These are phyloP conservation scores for Salicornia ramosissima DNA, from an alignment of 148 eudicot species.

Conservation along the genomic window DNA sequence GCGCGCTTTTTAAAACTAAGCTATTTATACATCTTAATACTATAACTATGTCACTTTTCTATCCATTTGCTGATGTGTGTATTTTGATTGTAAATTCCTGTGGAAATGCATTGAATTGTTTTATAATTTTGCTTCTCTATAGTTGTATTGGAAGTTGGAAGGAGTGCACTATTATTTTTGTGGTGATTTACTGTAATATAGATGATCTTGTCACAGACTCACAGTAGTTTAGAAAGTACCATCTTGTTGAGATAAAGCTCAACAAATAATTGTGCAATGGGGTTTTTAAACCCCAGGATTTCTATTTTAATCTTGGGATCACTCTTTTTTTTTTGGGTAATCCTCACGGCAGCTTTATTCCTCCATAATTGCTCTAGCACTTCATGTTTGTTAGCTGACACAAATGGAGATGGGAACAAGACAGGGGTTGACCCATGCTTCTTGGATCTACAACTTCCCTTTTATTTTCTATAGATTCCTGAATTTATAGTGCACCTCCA, in stretches of 20 bases:
- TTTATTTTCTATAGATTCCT: background rate
- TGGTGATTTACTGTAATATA: background rate
- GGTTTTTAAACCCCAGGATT: background rate
- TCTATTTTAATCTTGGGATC: background rate
- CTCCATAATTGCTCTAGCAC: background rate
- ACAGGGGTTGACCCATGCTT: background rate
- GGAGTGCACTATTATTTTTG: background rate
- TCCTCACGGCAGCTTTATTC: background rate
- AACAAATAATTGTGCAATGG: background rate
- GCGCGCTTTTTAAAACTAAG: too few relatives aligned
- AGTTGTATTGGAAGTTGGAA: background rate
- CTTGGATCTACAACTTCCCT: background rate
- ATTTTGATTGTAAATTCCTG: background rate
- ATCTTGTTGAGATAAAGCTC: background rate
- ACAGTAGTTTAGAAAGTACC: background rate
- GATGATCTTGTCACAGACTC: background rate
- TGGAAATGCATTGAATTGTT: background rate
- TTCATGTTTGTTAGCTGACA: background rate
- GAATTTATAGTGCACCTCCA: background rate
- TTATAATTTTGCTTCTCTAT: background rate
- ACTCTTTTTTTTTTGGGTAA: too few relatives aligned
- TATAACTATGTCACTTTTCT: background rate
- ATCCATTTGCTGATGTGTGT: background rate
- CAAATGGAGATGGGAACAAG: background rate
- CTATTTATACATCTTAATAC: too few relatives aligned